A percentile compares a stretch with the other conserved stretches of the same genome.
Evolutionary conservation across 352 stramenopile species (phyloP).

Genomic region (Globisporangium spiculum): DNA sequence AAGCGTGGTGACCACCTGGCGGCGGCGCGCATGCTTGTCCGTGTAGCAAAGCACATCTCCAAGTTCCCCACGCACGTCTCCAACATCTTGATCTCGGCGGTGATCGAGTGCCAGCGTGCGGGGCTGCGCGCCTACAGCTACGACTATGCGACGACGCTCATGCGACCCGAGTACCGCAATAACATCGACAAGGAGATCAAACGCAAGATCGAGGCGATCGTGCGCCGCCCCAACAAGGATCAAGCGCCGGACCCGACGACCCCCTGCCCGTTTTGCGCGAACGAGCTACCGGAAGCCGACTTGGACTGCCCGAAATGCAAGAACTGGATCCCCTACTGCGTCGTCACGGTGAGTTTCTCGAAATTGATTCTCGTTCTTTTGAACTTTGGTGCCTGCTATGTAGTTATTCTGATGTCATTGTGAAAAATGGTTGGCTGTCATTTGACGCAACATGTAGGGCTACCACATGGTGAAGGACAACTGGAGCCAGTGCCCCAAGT

Average conservation of each 20-base stretch:
- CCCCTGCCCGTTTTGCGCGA: slow-evolving; percentile 82
- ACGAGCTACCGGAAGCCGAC: slow-evolving; percentile 81
- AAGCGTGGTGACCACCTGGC: slow-evolving; percentile 82
- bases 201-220: slow-evolving; percentile 94
- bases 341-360: slow-evolving; percentile 71
- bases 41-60: slow-evolving; percentile 89
- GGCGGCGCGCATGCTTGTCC: slow-evolving; percentile 87
- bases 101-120: slow-evolving; percentile 93
- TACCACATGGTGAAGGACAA: slow-evolving; percentile 93
- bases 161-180: slow-evolving; percentile 88
- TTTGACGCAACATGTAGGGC: slow-evolving; percentile 37
- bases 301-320: slow-evolving; percentile 91
- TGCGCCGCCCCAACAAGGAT: slow-evolving; percentile 90
- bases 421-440: slow-evolving; percentile 2
- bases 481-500: slow-evolving; percentile 89
- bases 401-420: background rate
- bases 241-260: slow-evolving; percentile 62
- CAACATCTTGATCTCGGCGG: slow-evolving; percentile 91
- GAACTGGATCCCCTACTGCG: slow-evolving; percentile 91
- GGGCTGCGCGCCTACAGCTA: slow-evolving; percentile 89
- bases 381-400: background rate
- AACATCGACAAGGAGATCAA: slow-evolving; percentile 89
- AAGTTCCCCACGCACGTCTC: slow-evolving; percentile 91
- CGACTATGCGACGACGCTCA: slow-evolving; percentile 90
- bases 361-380: background rate